Evolutionary conservation across 371 early-diverging fungal species (phyloP), one percentile per base, ranked within the genome.

Genomic region (Rhizomucor miehei): DNA sequence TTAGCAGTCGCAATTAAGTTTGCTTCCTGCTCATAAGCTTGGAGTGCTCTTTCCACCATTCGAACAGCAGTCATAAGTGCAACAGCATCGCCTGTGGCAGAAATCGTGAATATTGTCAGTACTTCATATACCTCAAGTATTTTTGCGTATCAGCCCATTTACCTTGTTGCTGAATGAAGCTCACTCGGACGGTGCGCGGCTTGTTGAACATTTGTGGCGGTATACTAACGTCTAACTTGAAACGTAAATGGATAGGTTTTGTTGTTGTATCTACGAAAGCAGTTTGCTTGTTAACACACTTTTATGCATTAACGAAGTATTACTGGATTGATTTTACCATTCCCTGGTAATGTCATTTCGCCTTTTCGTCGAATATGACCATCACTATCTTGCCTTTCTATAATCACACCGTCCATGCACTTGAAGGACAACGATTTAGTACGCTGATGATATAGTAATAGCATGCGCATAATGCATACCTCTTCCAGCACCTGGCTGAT

Each of bases 131-230:
- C 1, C 6, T 17, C 39, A 35, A 5, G 6, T 20, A 8, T 16
- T 34, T 3, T 16, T 29, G 14, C n/a, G n/a, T n/a, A n/a, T n/a
- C n/a, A n/a, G n/a, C n/a, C n/a, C n/a, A 34, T 37, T 50, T 67
- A 71, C 71, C 75, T 71, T 75, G 75, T 43, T 75, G 75, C 37
- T 75, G 75, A 9, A 72, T 69, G 46, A 75, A 75, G 35, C 63
- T 72, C 14, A 69, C 66, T 0, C 72, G 67, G 36, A 69, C 61
- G 21, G 35, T 63, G 38, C 52, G 49, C 52, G 39, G 52, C 64
- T 57, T 59, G 40, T 38, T 37, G 25, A 16, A 51, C 49, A 45
- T 23, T 17, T 48, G 49, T 24, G 62, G 58, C 24, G 61, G 57
- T n/a, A 56, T 59, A 24, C 54, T 53, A 10, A 73, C 65, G 19